Conservation (phyloP, 208 protist genomes). For the Naegleria lovaniensis region DNA sequence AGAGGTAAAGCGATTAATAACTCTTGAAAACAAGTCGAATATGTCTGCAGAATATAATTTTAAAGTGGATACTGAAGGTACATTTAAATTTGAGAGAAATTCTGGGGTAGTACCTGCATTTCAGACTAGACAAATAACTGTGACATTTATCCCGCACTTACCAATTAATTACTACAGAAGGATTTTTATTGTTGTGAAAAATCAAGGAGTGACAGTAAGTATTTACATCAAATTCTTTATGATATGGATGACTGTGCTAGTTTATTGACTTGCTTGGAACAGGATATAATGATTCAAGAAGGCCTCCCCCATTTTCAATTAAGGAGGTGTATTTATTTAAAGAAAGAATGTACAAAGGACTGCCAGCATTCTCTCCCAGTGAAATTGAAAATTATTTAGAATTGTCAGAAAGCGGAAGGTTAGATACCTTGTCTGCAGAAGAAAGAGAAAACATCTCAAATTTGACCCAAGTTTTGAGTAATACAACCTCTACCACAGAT, state of each 20-base stretch:
- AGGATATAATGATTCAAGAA: background rate
- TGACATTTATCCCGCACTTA: background rate
- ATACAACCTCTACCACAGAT: background rate
- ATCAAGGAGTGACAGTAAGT: background rate
- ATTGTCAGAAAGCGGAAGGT: background rate
- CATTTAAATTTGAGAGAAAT: background rate
- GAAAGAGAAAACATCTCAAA: background rate
- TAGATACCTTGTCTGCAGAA: background rate
- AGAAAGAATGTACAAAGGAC: background rate
- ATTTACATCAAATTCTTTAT: too few species aligned
- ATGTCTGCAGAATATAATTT: background rate
- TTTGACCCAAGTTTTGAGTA: background rate
- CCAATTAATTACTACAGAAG: slow-evolving; percentile 11
- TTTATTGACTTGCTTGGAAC: slow-evolving; percentile 6
- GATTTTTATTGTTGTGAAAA: background rate
- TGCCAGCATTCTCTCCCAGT: background rate
- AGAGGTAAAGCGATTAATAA: background rate
- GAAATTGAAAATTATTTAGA: background rate
- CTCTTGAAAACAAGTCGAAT: background rate
- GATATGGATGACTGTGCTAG: background rate
- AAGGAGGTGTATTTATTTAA: background rate
- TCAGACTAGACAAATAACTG: background rate
- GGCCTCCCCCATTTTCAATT: slow-evolving; percentile 1
- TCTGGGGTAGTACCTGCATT: background rate
- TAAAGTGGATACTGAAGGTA: background rate